phyloP scores from a whole-genome alignment of 225 moss, liverwort and hornwort species.

The Ulota crispa region DNA sequence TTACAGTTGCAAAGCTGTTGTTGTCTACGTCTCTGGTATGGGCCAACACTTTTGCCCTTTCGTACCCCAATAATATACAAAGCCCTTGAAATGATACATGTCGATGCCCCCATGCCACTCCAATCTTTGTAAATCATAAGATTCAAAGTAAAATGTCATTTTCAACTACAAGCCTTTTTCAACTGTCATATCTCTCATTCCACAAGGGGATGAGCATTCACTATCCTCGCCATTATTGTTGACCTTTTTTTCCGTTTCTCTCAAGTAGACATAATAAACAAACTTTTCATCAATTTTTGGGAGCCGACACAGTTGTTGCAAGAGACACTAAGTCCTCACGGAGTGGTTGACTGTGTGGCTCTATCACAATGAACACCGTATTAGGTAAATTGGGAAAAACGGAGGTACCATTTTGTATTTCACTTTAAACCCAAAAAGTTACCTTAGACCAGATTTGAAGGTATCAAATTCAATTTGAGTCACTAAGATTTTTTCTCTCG shows the following conservation, averaged over 20 bases:
- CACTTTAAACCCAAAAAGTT: too few relatives aligned
- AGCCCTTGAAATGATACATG: neutral
- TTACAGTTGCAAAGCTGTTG: slow-evolving; percentile 18
- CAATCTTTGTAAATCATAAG: neutral
- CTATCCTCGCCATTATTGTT: slow-evolving; percentile 19
- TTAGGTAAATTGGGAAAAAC: too few relatives aligned
- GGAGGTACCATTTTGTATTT: too few relatives aligned
- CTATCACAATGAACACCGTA: too few relatives aligned
- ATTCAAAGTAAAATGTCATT: slow-evolving; percentile 9
- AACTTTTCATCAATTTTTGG: neutral
- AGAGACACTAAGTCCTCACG: neutral
- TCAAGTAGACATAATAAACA: neutral
- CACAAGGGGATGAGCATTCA: neutral
- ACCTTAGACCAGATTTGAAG: too few relatives aligned
- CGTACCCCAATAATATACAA: slow-evolving; percentile 15
- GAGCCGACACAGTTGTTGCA: neutral
- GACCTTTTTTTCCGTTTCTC: neutral
- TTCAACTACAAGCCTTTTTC: neutral
- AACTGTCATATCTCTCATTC: neutral
- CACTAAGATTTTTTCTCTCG: too few relatives aligned
- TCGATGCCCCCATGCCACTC: neutral
- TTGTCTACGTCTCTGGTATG: neutral
- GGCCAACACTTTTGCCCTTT: neutral
- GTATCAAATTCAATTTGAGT: too few relatives aligned
- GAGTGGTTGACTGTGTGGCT: neutral